Conservation (phyloP, 768 basidiomycete species). For the Candolleomyces eurysporus region DNA sequence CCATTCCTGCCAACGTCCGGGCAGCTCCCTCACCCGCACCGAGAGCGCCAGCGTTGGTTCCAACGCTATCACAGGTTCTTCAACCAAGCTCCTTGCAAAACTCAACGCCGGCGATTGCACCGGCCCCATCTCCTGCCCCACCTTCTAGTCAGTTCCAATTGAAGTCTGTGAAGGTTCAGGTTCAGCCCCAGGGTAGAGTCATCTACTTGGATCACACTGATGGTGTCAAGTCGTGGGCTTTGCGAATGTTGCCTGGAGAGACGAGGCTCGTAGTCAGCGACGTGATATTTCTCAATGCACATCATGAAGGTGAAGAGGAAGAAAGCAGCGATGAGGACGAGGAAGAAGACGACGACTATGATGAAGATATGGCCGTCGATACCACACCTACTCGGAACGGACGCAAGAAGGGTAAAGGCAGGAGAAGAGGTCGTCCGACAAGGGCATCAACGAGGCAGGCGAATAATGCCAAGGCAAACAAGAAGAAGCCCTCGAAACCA, state of each 20-base stretch:
- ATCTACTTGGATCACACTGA: constrained; percentile 63
- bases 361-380: constrained; percentile 45
- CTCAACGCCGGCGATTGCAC: constrained; percentile 20
- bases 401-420: constrained; percentile 38
- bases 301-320: constrained; percentile 57
- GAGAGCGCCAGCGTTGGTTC: constrained; percentile 15
- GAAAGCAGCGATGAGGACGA: constrained; percentile 54
- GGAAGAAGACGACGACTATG: constrained; percentile 40
- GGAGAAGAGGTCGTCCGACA: constrained; percentile 37
- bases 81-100: constrained; percentile 18
- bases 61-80: constrained; percentile 20
- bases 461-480: constrained; percentile 26
- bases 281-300: constrained; percentile 44
- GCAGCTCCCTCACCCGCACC: constrained; percentile 3
- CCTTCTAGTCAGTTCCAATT: constrained; percentile 45
- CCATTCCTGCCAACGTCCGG: constrained; percentile 12
- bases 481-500: constrained; percentile 46
- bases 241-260: constrained; percentile 60
- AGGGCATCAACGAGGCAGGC: constrained; percentile 18
- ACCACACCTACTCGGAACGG: constrained; percentile 41
- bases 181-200: constrained; percentile 58
- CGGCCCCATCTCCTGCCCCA: constrained; percentile 18
- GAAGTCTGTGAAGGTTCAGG: constrained; percentile 48
- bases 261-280: constrained; percentile 51
- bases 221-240: constrained; percentile 73